Percentiles rank a stretch among this genome's conserved stretches.
These are phyloP conservation scores for Mycena alexandri DNA, from an alignment of 768 basidiomycete species.

Conservation along the genomic window DNA sequence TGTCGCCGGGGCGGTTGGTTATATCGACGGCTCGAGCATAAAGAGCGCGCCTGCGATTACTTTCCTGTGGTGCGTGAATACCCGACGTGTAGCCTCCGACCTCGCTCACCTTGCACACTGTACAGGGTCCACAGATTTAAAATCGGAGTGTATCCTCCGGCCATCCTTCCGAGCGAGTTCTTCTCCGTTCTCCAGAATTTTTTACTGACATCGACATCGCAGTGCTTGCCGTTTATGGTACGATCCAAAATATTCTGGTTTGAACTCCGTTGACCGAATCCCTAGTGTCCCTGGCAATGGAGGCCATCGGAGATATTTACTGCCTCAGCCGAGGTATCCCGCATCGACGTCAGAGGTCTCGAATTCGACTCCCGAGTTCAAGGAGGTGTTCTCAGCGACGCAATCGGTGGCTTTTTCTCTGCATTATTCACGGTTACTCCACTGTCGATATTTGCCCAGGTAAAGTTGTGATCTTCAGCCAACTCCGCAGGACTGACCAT, in stretches of 20 bases:
- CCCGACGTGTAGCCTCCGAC: too few species aligned
- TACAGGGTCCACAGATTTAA: slow-evolving; percentile 40
- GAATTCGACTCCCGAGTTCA: slow-evolving; percentile 88
- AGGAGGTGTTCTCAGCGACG: slow-evolving; percentile 86
- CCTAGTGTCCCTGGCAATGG: slow-evolving; percentile 29
- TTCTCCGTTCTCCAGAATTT: background rate
- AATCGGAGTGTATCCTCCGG: slow-evolving; percentile 43
- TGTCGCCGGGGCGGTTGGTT: slow-evolving; percentile 83
- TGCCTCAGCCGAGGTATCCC: slow-evolving; percentile 70
- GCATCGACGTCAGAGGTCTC: slow-evolving; percentile 72
- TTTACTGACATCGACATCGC: background rate
- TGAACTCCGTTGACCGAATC: too few species aligned
- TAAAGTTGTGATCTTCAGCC: too few species aligned
- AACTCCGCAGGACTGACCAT: too few species aligned
- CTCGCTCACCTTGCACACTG: too few species aligned
- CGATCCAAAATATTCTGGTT: slow-evolving; percentile 9
- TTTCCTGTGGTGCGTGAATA: slow-evolving; percentile 71
- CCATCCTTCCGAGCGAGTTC: slow-evolving; percentile 33
- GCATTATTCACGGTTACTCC: slow-evolving; percentile 87
- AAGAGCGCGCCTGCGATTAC: slow-evolving; percentile 80
- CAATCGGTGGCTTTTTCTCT: slow-evolving; percentile 84
- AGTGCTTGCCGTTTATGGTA: slow-evolving; percentile 68
- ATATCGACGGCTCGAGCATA: slow-evolving; percentile 78
- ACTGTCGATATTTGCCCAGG: slow-evolving; percentile 67
- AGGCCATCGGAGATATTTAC: slow-evolving; percentile 33